Evolutionary conservation across 306 rosid genomes (phyloP).

Genomic region (Dryas drummondii): DNA sequence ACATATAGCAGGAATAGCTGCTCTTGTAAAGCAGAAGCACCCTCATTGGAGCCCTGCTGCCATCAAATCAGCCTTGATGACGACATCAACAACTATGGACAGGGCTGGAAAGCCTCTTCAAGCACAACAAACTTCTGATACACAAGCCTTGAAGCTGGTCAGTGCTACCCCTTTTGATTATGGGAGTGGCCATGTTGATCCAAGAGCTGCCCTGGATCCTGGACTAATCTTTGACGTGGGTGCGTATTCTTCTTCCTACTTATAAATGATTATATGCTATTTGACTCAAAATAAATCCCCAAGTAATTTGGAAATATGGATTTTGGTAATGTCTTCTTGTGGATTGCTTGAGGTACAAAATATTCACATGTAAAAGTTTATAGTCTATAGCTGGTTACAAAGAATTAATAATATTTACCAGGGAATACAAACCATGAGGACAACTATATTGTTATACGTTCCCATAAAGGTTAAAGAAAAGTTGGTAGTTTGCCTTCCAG

Average conservation of each 20-base stretch:
- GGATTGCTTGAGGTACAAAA: neutral
- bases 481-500: slow-evolving; percentile 2
- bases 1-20: slow-evolving; percentile 98
- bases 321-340: too few species aligned
- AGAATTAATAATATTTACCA: neutral
- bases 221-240: slow-evolving; percentile 98
- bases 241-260: slow-evolving; percentile 27
- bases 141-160: slow-evolving; percentile 70
- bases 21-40: slow-evolving; percentile 96
- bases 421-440: neutral
- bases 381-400: too few species aligned
- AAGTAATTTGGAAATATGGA: neutral
- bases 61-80: slow-evolving; percentile 96
- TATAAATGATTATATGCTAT: neutral
- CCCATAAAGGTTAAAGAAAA: neutral
- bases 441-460: neutral
- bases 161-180: slow-evolving; percentile 90
- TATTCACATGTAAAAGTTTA: too few species aligned
- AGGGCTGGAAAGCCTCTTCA: slow-evolving; percentile 88
- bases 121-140: slow-evolving; percentile 89
- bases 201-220: slow-evolving; percentile 95
- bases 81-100: slow-evolving; percentile 83
- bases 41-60: slow-evolving; percentile 99
- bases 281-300: neutral
- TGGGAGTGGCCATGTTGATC: slow-evolving; percentile 97